Percentiles rank a stretch among this genome's conserved stretches.
Evolutionary conservation across 192 early-diverging fungal genomes (phyloP).

Genomic region (Funneliformis geosporum): DNA sequence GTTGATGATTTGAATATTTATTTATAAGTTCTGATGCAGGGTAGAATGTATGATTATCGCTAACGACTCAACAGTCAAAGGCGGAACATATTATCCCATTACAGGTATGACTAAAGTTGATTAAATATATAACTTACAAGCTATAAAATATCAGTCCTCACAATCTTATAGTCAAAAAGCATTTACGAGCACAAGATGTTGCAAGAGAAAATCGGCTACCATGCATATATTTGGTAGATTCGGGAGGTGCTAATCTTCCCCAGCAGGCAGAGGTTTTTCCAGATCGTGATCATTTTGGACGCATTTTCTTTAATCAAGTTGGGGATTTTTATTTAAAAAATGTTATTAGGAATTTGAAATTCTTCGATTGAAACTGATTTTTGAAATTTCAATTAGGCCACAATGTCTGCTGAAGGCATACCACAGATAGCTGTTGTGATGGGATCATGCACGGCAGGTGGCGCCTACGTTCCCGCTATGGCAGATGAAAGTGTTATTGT

Average conservation of each 20-base stretch:
- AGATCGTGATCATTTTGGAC: slow-evolving; percentile 88
- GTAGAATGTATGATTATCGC: slow-evolving; percentile 96
- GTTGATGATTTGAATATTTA: slow-evolving; percentile 27
- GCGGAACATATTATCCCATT: slow-evolving; percentile 95
- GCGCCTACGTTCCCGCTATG: slow-evolving; percentile 98
- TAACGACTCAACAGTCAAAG: slow-evolving; percentile 98
- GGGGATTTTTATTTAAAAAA: no score
- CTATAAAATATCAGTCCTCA: neutral
- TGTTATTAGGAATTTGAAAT: neutral
- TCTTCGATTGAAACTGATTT: neutral
- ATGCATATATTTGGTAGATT: slow-evolving; percentile 94
- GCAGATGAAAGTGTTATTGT: slow-evolving; percentile 98
- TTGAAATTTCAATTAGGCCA: slow-evolving; percentile 39
- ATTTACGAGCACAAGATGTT: slow-evolving; percentile 95
- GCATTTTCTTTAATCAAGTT: slow-evolving; percentile 97
- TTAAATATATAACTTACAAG: neutral
- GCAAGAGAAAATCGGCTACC: slow-evolving; percentile 90
- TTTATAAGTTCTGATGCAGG: slow-evolving; percentile 40
- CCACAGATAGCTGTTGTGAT: slow-evolving; percentile 98
- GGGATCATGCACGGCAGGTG: slow-evolving; percentile 96
- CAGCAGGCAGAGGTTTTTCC: slow-evolving; percentile 96
- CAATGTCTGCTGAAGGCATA: slow-evolving; percentile 76
- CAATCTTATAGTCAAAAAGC: slow-evolving; percentile 80
- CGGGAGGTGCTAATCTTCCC: slow-evolving; percentile 94
- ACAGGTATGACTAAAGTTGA: slow-evolving; percentile 46